A percentile compares a stretch with the other conserved stretches of the same genome.
Conservation (phyloP, 345 rosid genomes). For the Nephelium lappaceum region DNA sequence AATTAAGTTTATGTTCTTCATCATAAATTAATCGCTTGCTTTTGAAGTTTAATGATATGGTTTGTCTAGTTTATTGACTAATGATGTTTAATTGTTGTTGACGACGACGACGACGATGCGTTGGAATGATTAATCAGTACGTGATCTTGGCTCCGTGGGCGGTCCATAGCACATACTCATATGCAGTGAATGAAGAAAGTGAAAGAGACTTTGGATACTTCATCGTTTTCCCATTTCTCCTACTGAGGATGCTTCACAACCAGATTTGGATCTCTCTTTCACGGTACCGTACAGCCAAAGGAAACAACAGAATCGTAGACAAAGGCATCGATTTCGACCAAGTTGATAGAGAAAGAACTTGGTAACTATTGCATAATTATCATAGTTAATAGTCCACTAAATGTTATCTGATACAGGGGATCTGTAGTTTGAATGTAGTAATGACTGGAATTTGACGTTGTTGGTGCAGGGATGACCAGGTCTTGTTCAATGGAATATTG, state of each 20-base stretch:
- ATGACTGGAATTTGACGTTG: neutral
- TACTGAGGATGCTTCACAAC: slow-evolving; percentile 52
- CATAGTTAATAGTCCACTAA: too few species aligned
- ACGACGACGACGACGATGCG: neutral
- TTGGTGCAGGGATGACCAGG: slow-evolving; percentile 45
- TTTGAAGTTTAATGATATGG: too few species aligned
- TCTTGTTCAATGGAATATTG: slow-evolving; percentile 42
- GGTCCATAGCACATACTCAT: slow-evolving; percentile 43
- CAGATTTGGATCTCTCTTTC: slow-evolving; percentile 64
- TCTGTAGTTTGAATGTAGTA: too few species aligned
- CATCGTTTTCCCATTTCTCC: slow-evolving; percentile 42
- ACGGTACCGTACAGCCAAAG: slow-evolving; percentile 52
- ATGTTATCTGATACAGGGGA: too few species aligned
- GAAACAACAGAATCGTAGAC: slow-evolving; percentile 55
- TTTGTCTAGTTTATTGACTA: neutral
- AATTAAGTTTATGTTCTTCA: too few species aligned
- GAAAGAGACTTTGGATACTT: slow-evolving; percentile 40
- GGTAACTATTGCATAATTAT: slow-evolving; percentile 29
- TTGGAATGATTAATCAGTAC: slow-evolving; percentile 32
- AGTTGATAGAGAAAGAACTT: slow-evolving; percentile 63
- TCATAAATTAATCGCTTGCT: too few species aligned
- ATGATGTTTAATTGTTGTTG: neutral
- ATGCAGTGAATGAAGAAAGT: slow-evolving; percentile 23
- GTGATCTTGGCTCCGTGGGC: slow-evolving; percentile 61
- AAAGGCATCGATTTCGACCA: slow-evolving; percentile 67